Evolutionary conservation across 768 basidiomycete genomes (phyloP).

Genomic region (Hysterangium stoloniferum): DNA sequence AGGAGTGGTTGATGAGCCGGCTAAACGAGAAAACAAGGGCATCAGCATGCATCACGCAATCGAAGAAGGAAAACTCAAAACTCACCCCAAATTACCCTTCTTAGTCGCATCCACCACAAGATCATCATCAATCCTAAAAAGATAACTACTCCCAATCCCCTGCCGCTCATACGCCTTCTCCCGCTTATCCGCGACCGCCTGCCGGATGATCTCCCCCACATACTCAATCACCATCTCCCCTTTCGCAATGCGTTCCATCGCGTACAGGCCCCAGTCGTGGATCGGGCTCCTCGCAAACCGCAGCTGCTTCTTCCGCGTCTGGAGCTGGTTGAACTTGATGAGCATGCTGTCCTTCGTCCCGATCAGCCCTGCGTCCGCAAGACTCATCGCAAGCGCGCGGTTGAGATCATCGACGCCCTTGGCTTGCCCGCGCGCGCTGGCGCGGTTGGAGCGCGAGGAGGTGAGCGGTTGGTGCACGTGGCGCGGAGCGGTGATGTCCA

Average conservation of each 20-base stretch:
- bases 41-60: conserved; percentile 34
- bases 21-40: conserved; percentile 33
- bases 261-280: conserved; percentile 97
- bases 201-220: conserved; percentile 93
- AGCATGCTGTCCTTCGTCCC: conserved; percentile 16
- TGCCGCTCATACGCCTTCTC: conserved; percentile 96
- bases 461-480: conserved; percentile 50
- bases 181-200: conserved; percentile 91
- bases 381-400: conserved; percentile 65
- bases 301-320: conserved; percentile 95
- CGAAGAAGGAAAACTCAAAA: conserved; percentile 17
- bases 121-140: conserved; percentile 97
- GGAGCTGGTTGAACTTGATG: conserved; percentile 93
- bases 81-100: conserved; percentile 97
- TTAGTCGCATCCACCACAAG: conserved; percentile 98
- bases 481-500: conserved; percentile 29
- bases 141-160: conserved; percentile 95
- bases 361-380: conserved; percentile 62
- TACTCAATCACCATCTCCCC: conserved; percentile 99
- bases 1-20: conserved; percentile 97
- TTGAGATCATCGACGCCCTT: conserved; percentile 94
- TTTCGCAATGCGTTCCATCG: conserved; percentile 88
- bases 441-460: conserved; percentile 84
- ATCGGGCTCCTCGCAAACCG: conserved; percentile 93
- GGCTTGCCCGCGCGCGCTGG: conserved; percentile 84